phyloP scores from a whole-genome alignment of 1,139 yeast genomes.

The Yamadazyma dendronema region DNA sequence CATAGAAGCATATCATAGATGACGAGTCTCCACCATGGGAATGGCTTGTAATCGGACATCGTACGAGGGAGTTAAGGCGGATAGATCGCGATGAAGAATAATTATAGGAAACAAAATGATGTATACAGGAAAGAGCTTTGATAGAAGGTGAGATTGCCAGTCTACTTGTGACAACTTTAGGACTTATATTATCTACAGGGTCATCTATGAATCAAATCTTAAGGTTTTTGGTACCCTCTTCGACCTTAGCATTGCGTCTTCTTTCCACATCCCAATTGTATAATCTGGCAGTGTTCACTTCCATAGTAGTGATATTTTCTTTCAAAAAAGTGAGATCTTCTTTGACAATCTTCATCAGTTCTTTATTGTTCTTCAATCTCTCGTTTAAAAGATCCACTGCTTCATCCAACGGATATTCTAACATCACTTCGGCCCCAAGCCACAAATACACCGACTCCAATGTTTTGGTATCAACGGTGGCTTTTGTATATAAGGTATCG shows the following conservation, averaged over 20 bases:
- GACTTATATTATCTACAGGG: too few species aligned
- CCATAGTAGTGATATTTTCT: conserved; percentile 95
- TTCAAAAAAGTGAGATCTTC: conserved; percentile 88
- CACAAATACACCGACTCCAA: conserved; percentile 69
- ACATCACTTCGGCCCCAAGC: conserved; percentile 98
- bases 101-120: neutral
- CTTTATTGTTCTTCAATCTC: conserved; percentile 62
- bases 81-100: neutral
- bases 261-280: conserved; percentile 96
- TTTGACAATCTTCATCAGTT: conserved; percentile 57
- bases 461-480: conserved; percentile 55
- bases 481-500: conserved; percentile 87
- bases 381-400: conserved; percentile 69
- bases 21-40: conserved; percentile 32
- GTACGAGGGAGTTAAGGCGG: neutral
- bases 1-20: conserved; percentile 51
- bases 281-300: conserved; percentile 92
- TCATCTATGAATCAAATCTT: conserved; percentile 5
- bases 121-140: neutral
- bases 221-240: conserved; percentile 34
- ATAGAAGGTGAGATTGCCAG: too few species aligned
- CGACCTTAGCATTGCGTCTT: conserved; percentile 51
- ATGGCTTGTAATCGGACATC: conserved; percentile 12
- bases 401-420: conserved; percentile 88
- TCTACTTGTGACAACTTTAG: too few species aligned